Evolutionary conservation across 1,139 yeast genomes (phyloP), one percentile per base, ranked within the genome.

Genomic region (Protomyces pachydermus): DNA sequence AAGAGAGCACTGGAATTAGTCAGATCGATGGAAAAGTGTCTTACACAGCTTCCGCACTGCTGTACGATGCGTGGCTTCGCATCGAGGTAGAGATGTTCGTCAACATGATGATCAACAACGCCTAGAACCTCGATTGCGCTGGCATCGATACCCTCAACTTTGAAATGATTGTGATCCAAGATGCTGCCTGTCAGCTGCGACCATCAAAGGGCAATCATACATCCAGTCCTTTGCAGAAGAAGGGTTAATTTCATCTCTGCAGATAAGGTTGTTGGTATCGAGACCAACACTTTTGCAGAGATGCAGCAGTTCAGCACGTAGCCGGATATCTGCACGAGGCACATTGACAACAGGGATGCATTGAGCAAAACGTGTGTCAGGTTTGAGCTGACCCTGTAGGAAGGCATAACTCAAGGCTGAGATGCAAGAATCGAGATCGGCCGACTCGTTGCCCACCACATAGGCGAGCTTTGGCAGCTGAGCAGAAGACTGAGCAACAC

Each of bases 21-120:
- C 5, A n/a, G 25, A 10, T 16, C 12, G 9, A n/a, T 5, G 46
- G 3, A 3, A 12, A 5, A 16, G 5, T n/a, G 48, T 18, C 23
- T 42, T 42, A 42, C 48, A 73, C 97, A 90, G 64, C 96, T 88
- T 0, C 97, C 98, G 60, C 84, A 77, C 1, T 80, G 75, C 56
- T 77, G 75, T 55, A 91, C 79, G 6, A 86, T 76, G 64, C 95
- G 75, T 0, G 97, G 97, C 0, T 67, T 71, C 3, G 68, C 66
- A 3, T 61, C 51, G 32, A 68, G 66, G 69, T 80, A 84, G 16
- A 76, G 76, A 0, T 78, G 77, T 71, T 87, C 91, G 71, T 90
- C 96, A 5, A 80, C 87, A 73, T 91, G 98, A 72, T 91, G 98
- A 72, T 91, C 98, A 39, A 93, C 81, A 12, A 93, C 83, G 0